Base-by-base conservation (phyloP, 805 yeast species). In the Myxozyma melibiosi region DNA sequence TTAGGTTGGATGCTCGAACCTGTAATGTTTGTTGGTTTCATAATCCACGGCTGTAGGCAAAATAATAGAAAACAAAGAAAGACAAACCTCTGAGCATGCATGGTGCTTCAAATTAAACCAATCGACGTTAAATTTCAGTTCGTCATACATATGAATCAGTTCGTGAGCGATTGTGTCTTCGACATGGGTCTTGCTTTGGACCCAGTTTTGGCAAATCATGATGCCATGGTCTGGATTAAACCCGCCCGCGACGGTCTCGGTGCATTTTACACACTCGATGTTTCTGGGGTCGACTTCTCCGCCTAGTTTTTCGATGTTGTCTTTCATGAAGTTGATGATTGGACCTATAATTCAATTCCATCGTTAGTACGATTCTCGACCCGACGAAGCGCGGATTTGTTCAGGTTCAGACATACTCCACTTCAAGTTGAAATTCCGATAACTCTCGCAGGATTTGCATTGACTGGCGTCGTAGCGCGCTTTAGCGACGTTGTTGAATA, bases 131-230 rank as follows among this genome's bases (percentile, higher is more conserved):
- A 94, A 94, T 71, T 90, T 86, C 63, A 88, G 76, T 68, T 90
- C 85, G 73, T 94, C 99, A 72, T 89, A 94, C 61, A 90, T 94
- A 72, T 94, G 99, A 33, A 94, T 84, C 70, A 94, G 77, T 69
- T 94, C 99, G 70, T 94, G 99, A 1, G 97, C 80, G 61, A 94
- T 73, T 0, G 96, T 88, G 67, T 94, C 98, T 69, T 92, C 97
- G 56, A 90, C 72, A 66, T 89, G 95, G 80, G 86, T 83, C 68
- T 84, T 84, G 68, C 84, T 84, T 43, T 76, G 74, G 39, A 89
- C 78, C 72, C 90, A 79, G 71, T 94, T 91, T 60, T 91, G 90
- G 72, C 99, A 94, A 5, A 94, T 73, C 56, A 90, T 76, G 25
- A 94, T 84, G 1, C 99, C 99, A 41, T 82, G 70, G 37, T 89